A percentile compares a stretch with the other conserved stretches of the same genome.
phyloP scores from a whole-genome alignment of 2,329 filamentous ascomycete species.

The Epichloe coenophiala region DNA sequence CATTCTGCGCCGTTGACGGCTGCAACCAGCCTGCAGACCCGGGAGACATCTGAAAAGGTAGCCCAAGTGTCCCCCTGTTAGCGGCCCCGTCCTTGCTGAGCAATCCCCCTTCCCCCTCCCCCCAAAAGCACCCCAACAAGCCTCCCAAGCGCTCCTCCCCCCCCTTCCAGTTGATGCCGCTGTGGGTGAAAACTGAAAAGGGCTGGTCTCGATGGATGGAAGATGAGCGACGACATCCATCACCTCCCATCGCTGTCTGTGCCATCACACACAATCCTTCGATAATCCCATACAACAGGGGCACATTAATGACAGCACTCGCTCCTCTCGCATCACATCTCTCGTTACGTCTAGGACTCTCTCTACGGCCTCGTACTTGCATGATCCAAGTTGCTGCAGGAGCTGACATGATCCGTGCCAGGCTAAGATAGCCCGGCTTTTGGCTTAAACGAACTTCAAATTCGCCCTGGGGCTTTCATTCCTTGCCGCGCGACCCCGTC shows the following conservation, averaged over 20 bases:
- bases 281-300: background rate
- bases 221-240: too few species aligned
- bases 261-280: background rate
- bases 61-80: background rate
- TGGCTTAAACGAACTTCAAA: background rate
- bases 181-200: too few species aligned
- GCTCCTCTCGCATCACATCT: background rate
- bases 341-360: background rate
- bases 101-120: too few species aligned
- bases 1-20: background rate
- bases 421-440: conserved; percentile 3
- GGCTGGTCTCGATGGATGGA: too few species aligned
- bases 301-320: background rate
- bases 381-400: conserved; percentile 1
- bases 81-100: background rate
- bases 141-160: too few species aligned
- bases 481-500: background rate
- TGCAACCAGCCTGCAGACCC: background rate
- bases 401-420: conserved; percentile 8
- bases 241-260: too few species aligned
- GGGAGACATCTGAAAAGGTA: background rate
- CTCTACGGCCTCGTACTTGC: background rate
- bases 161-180: too few species aligned
- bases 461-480: background rate
- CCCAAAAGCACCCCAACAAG: too few species aligned